phyloP scores from a whole-genome alignment of 2,329 filamentous ascomycete species.

The Chrysoporthe cubensis region DNA sequence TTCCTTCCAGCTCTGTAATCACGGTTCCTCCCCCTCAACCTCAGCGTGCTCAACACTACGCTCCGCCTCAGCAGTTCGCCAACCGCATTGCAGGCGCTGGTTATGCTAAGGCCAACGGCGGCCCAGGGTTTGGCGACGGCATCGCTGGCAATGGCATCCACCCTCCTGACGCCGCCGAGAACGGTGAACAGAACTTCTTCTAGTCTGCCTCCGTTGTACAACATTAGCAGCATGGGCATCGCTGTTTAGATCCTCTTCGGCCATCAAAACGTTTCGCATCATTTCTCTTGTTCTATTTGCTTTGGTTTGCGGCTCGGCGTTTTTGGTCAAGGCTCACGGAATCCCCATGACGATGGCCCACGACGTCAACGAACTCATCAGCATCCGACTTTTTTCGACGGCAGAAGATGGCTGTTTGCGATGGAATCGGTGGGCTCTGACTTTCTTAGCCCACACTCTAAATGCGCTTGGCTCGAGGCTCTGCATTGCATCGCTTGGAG shows the following conservation, averaged over 20 bases:
- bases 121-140: conserved; percentile 15
- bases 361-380: conserved; percentile 28
- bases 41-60: conserved; percentile 29
- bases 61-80: conserved; percentile 27
- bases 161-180: conserved; percentile 23
- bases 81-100: conserved; percentile 20
- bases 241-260: conserved; percentile 28
- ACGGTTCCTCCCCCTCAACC: conserved; percentile 32
- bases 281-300: conserved; percentile 9
- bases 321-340: conserved; percentile 12
- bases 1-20: conserved; percentile 29
- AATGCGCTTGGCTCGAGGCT: conserved; percentile 13
- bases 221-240: conserved; percentile 23
- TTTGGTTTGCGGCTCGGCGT: conserved; percentile 20
- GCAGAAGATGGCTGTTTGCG: conserved; percentile 14
- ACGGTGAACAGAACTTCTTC: conserved; percentile 34
- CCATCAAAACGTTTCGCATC: conserved; percentile 22
- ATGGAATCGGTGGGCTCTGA: conserved; percentile 9
- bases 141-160: conserved; percentile 33
- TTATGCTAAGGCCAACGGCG: conserved; percentile 20
- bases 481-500: conserved; percentile 20
- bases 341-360: conserved; percentile 28
- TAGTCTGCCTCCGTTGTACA: conserved; percentile 31
- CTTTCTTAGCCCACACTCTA: background rate
- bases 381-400: conserved; percentile 24